These are phyloP conservation scores for Avicennia marina DNA, from an alignment of 257 asterid species.

Conservation along the genomic window DNA sequence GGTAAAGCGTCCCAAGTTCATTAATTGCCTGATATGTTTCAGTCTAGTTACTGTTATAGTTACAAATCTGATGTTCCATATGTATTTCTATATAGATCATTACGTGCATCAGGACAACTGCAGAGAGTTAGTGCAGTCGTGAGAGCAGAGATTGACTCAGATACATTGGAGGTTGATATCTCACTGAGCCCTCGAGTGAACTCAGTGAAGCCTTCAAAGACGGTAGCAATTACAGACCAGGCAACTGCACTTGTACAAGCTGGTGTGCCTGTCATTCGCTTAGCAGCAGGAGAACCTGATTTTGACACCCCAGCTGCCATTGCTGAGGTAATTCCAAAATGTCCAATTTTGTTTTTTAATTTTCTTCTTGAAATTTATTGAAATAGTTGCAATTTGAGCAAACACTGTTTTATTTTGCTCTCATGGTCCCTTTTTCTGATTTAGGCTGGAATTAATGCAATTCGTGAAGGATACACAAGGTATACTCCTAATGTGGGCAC, in stretches of 20 bases:
- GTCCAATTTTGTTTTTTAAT: not conserved
- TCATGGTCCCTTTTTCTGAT: too few species aligned
- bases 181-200: constrained; percentile 84
- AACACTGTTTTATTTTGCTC: not conserved
- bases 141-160: constrained; percentile 26
- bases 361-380: not conserved
- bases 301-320: constrained; percentile 85
- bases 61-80: too few species aligned
- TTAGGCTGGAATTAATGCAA: constrained; percentile 90
- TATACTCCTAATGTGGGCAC: constrained; percentile 95
- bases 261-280: constrained; percentile 89
- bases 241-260: constrained; percentile 90
- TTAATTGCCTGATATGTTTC: too few species aligned
- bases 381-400: not conserved
- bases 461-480: constrained; percentile 84
- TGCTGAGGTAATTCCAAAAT: constrained; percentile 55
- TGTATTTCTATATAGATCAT: too few species aligned
- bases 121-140: too few species aligned
- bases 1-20: too few species aligned
- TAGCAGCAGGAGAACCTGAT: constrained; percentile 98
- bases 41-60: too few species aligned
- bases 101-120: too few species aligned
- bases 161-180: constrained; percentile 55
- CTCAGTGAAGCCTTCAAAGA: constrained; percentile 88
- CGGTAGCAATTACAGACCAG: constrained; percentile 88